Evolutionary conservation across 106 monocot species (phyloP).

Genomic region (Platanthera guangdongensis): DNA sequence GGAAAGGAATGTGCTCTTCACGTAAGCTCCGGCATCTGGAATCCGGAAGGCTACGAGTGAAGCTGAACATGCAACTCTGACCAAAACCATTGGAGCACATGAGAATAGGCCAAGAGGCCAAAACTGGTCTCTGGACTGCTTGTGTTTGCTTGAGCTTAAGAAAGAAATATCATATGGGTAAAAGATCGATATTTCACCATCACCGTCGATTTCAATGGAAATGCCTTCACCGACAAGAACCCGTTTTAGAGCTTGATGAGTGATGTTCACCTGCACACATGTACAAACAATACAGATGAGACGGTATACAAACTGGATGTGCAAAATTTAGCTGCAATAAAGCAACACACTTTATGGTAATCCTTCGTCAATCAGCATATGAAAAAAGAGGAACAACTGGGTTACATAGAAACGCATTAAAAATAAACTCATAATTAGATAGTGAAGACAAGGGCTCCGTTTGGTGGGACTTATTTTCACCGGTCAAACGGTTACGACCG

Average conservation of each 20-base stretch:
- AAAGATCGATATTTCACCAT: slow-evolving; percentile 43
- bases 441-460: too few species aligned
- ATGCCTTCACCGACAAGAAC: slow-evolving; percentile 65
- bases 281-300: neutral
- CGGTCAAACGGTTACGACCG: too few species aligned
- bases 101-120: slow-evolving; percentile 17
- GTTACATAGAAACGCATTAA: too few species aligned
- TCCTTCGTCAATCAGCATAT: too few species aligned
- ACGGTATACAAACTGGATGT: too few species aligned
- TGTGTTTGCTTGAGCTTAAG: slow-evolving; percentile 11
- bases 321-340: too few species aligned
- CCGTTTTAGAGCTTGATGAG: slow-evolving; percentile 39
- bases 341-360: too few species aligned
- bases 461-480: too few species aligned
- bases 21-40: slow-evolving; percentile 15
- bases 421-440: too few species aligned
- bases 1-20: slow-evolving; percentile 36
- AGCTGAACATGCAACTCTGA: slow-evolving; percentile 39
- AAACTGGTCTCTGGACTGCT: slow-evolving; percentile 16
- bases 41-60: slow-evolving; percentile 31
- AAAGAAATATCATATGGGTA: slow-evolving; percentile 41
- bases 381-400: too few species aligned
- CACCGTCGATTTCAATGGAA: slow-evolving; percentile 46
- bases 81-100: slow-evolving; percentile 43
- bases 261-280: slow-evolving; percentile 49